Evolutionary conservation across 2,329 filamentous ascomycete genomes (phyloP).

Genomic region (Calonectria fujianensis): DNA sequence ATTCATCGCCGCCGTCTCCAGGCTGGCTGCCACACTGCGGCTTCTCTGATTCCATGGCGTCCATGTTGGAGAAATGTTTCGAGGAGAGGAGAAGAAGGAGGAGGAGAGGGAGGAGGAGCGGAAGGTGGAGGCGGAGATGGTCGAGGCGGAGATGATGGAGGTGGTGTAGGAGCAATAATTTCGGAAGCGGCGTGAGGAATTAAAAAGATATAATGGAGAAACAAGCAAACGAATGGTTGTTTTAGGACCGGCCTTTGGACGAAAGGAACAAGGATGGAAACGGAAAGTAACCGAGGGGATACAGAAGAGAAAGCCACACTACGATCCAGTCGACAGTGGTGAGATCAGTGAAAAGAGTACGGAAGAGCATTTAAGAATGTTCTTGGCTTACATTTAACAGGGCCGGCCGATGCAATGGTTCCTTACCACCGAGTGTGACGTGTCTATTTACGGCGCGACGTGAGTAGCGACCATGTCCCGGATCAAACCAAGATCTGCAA

Average conservation of each 20-base stretch:
- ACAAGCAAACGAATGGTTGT: conserved; percentile 8
- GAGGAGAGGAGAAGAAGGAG: no score
- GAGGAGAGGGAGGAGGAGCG: no score
- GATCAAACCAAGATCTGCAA: conserved; percentile 29
- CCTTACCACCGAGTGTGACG: conserved; percentile 3
- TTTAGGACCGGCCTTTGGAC: conserved; percentile 12
- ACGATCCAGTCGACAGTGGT: conserved; percentile 33
- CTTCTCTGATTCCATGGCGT: conserved; percentile 41
- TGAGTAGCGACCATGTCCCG: background rate
- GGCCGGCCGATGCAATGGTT: background rate
- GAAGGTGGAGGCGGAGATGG: no score
- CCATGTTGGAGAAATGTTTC: background rate
- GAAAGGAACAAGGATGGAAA: conserved; percentile 4
- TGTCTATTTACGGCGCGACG: background rate
- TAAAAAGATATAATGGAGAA: background rate
- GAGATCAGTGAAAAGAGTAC: background rate
- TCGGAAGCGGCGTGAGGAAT: background rate
- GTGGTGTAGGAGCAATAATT: background rate
- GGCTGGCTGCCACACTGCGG: conserved; percentile 55
- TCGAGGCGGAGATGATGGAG: no score
- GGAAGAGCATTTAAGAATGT: background rate
- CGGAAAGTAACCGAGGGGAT: background rate
- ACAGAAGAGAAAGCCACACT: conserved; percentile 22
- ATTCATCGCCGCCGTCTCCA: conserved; percentile 41
- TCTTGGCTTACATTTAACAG: conserved; percentile 13